Evolutionary conservation across 164 flowering plant species (phyloP).

Genomic region (Umbilicus rupestris): DNA sequence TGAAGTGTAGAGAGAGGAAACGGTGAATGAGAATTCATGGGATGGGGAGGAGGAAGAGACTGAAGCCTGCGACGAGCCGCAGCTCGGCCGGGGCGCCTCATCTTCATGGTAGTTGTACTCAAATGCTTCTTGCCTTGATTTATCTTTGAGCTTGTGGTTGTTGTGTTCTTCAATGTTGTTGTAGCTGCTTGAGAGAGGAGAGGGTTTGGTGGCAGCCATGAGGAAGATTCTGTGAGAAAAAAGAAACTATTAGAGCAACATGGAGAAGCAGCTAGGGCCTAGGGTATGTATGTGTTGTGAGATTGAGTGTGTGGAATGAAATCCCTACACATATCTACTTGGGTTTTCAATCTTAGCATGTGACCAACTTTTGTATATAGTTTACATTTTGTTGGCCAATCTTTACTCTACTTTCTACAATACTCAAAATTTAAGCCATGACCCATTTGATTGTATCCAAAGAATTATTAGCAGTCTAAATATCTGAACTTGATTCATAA

Average conservation of each 20-base stretch:
- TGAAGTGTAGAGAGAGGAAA: conserved; percentile 6
- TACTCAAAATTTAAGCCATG: background rate
- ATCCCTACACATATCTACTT: background rate
- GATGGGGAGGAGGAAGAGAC: conserved; percentile 80
- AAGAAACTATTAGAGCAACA: background rate
- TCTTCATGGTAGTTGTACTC: background rate
- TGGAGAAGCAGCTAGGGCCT: too few relatives aligned
- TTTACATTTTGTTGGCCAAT: background rate
- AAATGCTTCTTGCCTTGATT: conserved; percentile 1
- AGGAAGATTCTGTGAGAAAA: background rate
- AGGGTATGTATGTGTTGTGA: too few relatives aligned
- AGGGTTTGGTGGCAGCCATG: conserved; percentile 3
- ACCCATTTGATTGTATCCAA: background rate
- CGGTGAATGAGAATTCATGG: conserved; percentile 91
- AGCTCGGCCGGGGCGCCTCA: background rate
- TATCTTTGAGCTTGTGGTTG: background rate
- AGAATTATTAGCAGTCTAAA: too few relatives aligned
- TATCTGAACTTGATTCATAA: too few relatives aligned
- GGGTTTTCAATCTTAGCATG: background rate
- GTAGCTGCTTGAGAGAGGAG: background rate
- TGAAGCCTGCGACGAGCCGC: too few relatives aligned
- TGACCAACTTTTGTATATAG: too few relatives aligned
- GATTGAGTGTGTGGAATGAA: background rate
- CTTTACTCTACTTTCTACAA: background rate
- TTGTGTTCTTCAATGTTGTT: too few relatives aligned